Conservation (phyloP, 441 rosid genomes). For the Gossypium davidsonii region DNA sequence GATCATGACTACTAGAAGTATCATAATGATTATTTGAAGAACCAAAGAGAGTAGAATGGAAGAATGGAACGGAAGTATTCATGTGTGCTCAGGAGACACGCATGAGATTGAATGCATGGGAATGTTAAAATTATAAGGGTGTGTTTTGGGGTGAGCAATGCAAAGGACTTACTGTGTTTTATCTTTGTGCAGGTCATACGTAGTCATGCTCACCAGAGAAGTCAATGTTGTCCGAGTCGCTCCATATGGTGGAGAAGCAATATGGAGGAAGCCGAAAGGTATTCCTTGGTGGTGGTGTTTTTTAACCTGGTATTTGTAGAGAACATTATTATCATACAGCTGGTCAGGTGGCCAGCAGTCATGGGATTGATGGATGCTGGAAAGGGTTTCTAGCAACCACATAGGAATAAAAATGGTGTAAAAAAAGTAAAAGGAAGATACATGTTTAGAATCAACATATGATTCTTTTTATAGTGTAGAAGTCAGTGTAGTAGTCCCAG, state of each 20-base stretch:
- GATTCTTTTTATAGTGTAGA: slow-evolving; percentile 48
- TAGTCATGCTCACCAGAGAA: slow-evolving; percentile 67
- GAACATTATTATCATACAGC: slow-evolving; percentile 21
- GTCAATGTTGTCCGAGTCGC: slow-evolving; percentile 48
- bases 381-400: slow-evolving; percentile 40
- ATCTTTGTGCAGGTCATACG: slow-evolving; percentile 53
- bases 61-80: neutral
- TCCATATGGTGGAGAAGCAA: slow-evolving; percentile 41
- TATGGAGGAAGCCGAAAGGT: slow-evolving; percentile 36
- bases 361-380: slow-evolving; percentile 47
- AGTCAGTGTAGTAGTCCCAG: slow-evolving; percentile 31
- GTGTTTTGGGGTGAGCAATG: neutral
- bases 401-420: slow-evolving; percentile 31
- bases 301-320: slow-evolving; percentile 28
- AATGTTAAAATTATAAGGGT: neutral
- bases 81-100: neutral
- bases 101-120: neutral
- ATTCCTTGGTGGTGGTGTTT: slow-evolving; percentile 21
- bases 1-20: neutral
- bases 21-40: neutral
- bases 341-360: slow-evolving; percentile 34
- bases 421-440: slow-evolving; percentile 13
- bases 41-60: neutral
- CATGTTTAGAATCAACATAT: slow-evolving; percentile 57
- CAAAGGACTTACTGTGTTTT: neutral